A percentile compares a stretch with the other conserved stretches of the same genome.
phyloP scores from a whole-genome alignment of 306 rosid species.

The Corylus heterophylla region DNA sequence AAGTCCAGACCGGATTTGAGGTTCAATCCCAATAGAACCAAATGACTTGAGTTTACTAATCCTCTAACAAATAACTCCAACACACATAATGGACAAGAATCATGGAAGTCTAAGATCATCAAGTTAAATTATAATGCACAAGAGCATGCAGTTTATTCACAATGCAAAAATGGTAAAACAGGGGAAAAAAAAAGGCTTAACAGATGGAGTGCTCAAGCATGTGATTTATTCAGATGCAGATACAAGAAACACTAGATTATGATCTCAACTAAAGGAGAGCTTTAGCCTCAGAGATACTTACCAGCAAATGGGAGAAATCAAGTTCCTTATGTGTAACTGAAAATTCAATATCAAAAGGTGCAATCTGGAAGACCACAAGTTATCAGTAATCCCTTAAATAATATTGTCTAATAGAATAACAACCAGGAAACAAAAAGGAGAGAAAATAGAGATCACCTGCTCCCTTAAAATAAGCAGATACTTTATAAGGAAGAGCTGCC shows the following conservation, averaged over 20 bases:
- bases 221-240: not conserved
- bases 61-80: not conserved
- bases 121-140: not conserved
- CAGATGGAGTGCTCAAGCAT: not conserved
- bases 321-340: constrained; percentile 97
- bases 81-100: not conserved
- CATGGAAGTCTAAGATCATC: not conserved
- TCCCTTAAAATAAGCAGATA: constrained; percentile 93
- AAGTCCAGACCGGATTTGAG: not conserved
- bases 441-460: constrained; percentile 58
- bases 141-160: not conserved
- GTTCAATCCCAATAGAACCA: not conserved
- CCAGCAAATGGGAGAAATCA: constrained; percentile 98
- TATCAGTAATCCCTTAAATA: constrained; percentile 13
- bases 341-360: constrained; percentile 90
- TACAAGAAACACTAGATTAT: constrained; percentile 12
- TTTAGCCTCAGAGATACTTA: constrained; percentile 50
- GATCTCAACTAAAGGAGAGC: constrained; percentile 27
- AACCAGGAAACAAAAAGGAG: constrained; percentile 15
- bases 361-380: constrained; percentile 63
- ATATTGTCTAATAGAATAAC: constrained; percentile 19
- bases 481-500: constrained; percentile 95
- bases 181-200: constrained; percentile 8
- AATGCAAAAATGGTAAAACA: not conserved
- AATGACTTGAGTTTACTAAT: not conserved